These are phyloP conservation scores for Prunus salicina DNA, from an alignment of 306 rosid species.

Conservation along the genomic window DNA sequence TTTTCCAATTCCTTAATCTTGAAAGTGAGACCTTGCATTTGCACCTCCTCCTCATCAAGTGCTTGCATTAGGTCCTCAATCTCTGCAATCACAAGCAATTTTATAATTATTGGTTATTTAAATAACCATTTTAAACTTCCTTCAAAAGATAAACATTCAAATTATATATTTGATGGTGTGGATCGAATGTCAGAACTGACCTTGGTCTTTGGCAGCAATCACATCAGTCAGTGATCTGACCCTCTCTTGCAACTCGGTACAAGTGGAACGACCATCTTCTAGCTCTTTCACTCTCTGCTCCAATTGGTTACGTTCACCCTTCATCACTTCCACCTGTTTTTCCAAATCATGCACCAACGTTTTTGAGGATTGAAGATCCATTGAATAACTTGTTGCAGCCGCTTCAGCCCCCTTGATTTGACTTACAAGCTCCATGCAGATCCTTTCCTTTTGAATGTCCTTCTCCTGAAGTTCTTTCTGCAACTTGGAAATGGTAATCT, in stretches of 20 bases:
- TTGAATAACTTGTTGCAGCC: conserved; percentile 47
- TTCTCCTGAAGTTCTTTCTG: conserved; percentile 91
- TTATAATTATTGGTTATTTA: conserved; percentile 12
- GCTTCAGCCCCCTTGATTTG: conserved; percentile 89
- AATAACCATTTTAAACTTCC: neutral
- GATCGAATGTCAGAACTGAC: conserved; percentile 30
- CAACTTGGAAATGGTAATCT: conserved; percentile 56
- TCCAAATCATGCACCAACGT: conserved; percentile 52
- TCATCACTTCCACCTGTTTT: conserved; percentile 48
- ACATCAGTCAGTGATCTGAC: conserved; percentile 55
- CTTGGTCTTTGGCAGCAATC: conserved; percentile 83
- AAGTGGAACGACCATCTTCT: conserved; percentile 42
- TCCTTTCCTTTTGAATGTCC: conserved; percentile 76
- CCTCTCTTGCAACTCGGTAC: conserved; percentile 65
- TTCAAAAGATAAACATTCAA: neutral
- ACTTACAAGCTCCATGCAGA: conserved; percentile 78
- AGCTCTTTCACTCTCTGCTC: conserved; percentile 65
- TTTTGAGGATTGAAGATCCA: conserved; percentile 67
- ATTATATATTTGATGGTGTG: neutral
- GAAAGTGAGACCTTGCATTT: conserved; percentile 69
- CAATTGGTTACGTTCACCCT: conserved; percentile 49
- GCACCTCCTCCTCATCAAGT: conserved; percentile 88
- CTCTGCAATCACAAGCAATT: conserved; percentile 56
- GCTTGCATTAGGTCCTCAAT: conserved; percentile 89
- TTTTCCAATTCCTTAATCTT: conserved; percentile 70